Evolutionary conservation across 23 red algal genomes (phyloP).

Genomic region (Agarophyton chilense): DNA sequence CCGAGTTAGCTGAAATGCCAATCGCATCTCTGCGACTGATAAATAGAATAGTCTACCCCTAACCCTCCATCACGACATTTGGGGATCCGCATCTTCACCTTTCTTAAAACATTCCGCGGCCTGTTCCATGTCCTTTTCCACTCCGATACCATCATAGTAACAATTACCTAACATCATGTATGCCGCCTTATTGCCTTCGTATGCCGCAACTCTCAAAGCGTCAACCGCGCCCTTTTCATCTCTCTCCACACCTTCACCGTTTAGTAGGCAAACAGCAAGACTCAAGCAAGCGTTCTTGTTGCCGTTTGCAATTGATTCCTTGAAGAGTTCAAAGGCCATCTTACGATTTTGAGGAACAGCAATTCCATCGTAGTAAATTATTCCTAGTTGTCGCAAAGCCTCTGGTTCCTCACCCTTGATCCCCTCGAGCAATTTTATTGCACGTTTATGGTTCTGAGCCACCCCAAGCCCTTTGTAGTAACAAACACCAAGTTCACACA

Average conservation of each 20-base stretch:
- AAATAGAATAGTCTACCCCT: no score
- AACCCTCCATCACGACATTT: constrained; percentile 2
- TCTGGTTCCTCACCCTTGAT: constrained; percentile 39
- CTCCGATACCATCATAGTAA: constrained; percentile 41
- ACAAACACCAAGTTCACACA: constrained; percentile 54
- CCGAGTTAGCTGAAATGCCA: no score
- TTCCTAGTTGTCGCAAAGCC: constrained; percentile 54
- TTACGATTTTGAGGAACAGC: constrained; percentile 31
- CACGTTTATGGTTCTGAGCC: not conserved
- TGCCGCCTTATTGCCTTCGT: constrained; percentile 16
- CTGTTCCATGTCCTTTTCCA: not conserved
- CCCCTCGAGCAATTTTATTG: constrained; percentile 37
- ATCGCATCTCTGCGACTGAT: no score
- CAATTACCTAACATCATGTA: constrained; percentile 40
- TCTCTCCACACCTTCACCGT: constrained; percentile 44
- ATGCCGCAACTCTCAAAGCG: not conserved
- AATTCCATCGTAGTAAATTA: constrained; percentile 50
- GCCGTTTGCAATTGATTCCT: not conserved
- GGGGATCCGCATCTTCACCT: not conserved
- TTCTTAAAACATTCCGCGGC: constrained; percentile 7
- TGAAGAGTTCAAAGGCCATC: constrained; percentile 25
- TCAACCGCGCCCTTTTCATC: constrained; percentile 24
- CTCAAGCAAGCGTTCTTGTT: constrained; percentile 28
- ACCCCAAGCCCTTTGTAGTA: constrained; percentile 57
- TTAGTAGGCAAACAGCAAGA: constrained; percentile 22